Conservation (phyloP, 345 rosid genomes). For the Combretum micranthum region DNA sequence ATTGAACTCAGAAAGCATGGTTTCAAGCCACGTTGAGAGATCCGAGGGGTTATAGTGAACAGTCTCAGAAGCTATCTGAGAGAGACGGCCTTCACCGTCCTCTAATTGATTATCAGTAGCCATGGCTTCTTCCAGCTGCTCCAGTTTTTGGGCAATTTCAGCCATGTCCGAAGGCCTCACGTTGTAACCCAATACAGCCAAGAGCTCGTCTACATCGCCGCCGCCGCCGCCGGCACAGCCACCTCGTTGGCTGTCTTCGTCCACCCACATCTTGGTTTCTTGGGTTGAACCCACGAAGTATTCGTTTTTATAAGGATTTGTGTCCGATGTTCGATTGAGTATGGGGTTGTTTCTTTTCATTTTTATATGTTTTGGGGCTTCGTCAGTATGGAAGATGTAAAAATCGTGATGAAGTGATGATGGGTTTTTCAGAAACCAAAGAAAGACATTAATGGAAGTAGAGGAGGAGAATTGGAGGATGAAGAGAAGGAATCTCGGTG, state of each 20-base stretch:
- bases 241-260: conserved; percentile 10
- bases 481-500: conserved; percentile 29
- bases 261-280: conserved; percentile 47
- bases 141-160: conserved; percentile 78
- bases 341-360: conserved; percentile 57
- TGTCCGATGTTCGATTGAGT: conserved; percentile 18
- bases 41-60: conserved; percentile 81
- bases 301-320: neutral
- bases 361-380: conserved; percentile 6
- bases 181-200: conserved; percentile 68
- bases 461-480: conserved; percentile 12
- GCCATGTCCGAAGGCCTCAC: conserved; percentile 79
- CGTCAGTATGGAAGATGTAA: neutral
- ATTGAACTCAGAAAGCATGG: conserved; percentile 57
- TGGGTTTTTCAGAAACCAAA: too few relatives aligned
- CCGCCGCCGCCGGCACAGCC: conserved; percentile 25
- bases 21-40: conserved; percentile 56
- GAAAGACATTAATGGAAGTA: neutral
- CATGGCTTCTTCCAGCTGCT: conserved; percentile 68
- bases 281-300: conserved; percentile 12
- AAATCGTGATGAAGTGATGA: too few relatives aligned
- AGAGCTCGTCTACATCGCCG: conserved; percentile 64
- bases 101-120: conserved; percentile 32
- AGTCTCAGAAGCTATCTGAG: conserved; percentile 55
- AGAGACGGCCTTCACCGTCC: conserved; percentile 30